Evolutionary conservation across 305 asterid genomes (phyloP).

Genomic region (Solanum hybrid): DNA sequence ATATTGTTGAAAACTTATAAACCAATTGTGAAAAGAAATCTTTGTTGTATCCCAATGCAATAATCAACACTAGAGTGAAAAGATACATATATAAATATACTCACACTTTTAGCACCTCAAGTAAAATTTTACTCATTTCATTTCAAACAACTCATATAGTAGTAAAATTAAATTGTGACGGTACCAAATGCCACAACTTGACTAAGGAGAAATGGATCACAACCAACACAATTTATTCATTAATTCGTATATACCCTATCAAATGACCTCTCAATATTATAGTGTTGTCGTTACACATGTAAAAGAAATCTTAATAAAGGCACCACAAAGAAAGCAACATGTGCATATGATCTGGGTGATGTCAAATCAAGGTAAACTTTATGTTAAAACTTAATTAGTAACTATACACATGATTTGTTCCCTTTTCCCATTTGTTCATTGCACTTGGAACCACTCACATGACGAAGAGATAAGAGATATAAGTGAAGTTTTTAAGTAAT

Average conservation of each 20-base stretch:
- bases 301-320: background rate
- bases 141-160: background rate
- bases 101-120: background rate
- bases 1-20: background rate
- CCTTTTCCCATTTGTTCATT: background rate
- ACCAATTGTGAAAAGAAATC: too few relatives aligned
- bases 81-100: background rate
- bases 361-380: background rate
- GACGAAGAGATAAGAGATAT: background rate
- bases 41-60: background rate
- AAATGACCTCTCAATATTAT: background rate
- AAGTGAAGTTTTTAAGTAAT: background rate
- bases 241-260: background rate
- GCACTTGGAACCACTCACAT: background rate
- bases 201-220: background rate
- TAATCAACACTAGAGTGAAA: background rate
- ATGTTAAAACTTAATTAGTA: background rate
- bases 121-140: background rate
- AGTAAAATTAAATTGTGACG: background rate
- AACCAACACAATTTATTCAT: background rate
- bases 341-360: background rate
- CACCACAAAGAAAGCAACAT: background rate
- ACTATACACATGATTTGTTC: background rate
- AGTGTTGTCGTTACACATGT: background rate
- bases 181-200: background rate